Base-by-base conservation (phyloP, 768 basidiomycete species). In the Kwoniella dendrophila region DNA sequence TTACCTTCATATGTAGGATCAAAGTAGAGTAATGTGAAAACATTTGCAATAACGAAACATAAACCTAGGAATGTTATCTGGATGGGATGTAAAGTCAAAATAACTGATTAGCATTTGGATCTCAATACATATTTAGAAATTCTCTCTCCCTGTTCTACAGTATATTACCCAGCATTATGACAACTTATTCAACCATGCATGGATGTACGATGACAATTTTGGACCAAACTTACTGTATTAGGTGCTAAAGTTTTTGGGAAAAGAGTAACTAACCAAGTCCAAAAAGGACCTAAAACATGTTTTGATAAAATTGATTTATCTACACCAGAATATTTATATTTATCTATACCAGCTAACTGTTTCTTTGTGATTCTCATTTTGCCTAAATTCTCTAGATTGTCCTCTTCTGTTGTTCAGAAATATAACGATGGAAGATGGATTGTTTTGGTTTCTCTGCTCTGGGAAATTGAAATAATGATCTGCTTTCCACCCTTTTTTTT, bases 1-100 rank as follows among this genome's bases (percentile, higher is more conserved):
- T 69, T 66, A 4, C 75, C 78, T 3, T 61, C 62, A 59, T 76
- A 81, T 6, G 63, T 71, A 1, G 90, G 90, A 79, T 98, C 93
- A 73, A 88, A 92, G 72, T 88, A 87, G 1, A 94, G 67, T 67
- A 98, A 78, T 1, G 92, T 92, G 52, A 83, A 75, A 67, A 97
- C 89, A 81, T 99, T 98, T 73, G 89, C 63, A 61, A 89, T 81
- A 64, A 98, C 88, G 58, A 96, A 86, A 24, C 76, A 80, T 0
- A 97, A 85, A 20, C 96, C 96, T 0, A 87, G 85, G 27, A 94
- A 83, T 1, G 93, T 97, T 71, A 97, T 95, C 93, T 96, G 58
- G n/a, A 10, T n/a, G n/a, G 24, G 27, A 33, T 32, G 22, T 2
- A 40, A 41, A 4, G 1, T 18, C 20, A n/a, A 27, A 24, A 49